Conservation (phyloP, 2,329 filamentous ascomycete species). For the Onygenales sp. region DNA sequence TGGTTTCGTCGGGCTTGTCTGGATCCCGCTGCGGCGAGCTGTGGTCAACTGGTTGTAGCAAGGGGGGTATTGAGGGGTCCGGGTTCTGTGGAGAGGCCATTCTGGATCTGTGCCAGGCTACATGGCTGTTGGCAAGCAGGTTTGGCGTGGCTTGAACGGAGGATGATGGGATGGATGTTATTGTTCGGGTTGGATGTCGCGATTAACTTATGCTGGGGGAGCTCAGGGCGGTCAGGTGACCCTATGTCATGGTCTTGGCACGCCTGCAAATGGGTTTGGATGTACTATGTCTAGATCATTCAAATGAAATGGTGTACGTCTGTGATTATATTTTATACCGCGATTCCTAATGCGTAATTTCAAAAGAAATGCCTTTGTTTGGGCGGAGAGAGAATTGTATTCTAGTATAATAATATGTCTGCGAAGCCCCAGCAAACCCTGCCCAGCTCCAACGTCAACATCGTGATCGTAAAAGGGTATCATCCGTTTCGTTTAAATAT, state of each 20-base stretch:
- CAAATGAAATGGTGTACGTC: background rate
- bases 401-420: no score
- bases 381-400: no score
- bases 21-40: background rate
- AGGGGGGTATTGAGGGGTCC: background rate
- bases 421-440: no score
- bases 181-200: background rate
- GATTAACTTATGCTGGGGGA: background rate
- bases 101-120: background rate
- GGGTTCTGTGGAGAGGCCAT: background rate
- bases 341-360: no score
- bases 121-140: background rate
- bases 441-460: no score
- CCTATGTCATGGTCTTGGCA: background rate
- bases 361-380: no score
- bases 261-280: background rate
- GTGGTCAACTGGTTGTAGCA: background rate
- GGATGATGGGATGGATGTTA: background rate
- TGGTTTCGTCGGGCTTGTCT: background rate
- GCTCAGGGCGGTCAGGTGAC: background rate
- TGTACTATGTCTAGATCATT: no score
- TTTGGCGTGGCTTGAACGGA: background rate
- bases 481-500: no score
- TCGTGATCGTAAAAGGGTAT: no score
- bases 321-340: no score